phyloP scores from a whole-genome alignment of 352 stramenopile species.

The Phytopythium delawarense region DNA sequence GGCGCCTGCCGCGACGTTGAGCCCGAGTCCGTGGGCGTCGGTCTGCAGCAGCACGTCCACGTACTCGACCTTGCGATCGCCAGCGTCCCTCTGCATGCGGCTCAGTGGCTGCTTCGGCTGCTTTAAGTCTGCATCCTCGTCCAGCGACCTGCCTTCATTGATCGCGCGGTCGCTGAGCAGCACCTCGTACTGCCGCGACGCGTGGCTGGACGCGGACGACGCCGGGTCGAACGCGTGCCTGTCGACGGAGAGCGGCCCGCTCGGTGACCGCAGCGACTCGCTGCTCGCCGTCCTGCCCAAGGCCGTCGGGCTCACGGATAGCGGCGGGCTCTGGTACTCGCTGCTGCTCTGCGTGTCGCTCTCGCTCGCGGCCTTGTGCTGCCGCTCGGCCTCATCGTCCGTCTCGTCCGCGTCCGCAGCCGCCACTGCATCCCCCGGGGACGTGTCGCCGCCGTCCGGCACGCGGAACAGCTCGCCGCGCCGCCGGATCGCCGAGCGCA shows the following conservation, averaged over 20 bases:
- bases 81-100: background rate
- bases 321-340: background rate
- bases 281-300: background rate
- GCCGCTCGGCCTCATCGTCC: background rate
- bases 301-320: background rate
- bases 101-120: background rate
- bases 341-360: constrained; percentile 8
- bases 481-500: constrained; percentile 27
- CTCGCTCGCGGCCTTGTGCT: constrained; percentile 1
- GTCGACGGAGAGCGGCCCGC: background rate
- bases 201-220: background rate
- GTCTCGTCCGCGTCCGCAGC: background rate
- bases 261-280: background rate
- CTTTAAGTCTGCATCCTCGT: background rate
- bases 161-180: background rate
- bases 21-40: constrained; percentile 37
- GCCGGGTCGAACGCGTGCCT: background rate
- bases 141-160: background rate
- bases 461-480: constrained; percentile 1
- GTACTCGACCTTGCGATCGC: background rate
- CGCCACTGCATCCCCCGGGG: background rate
- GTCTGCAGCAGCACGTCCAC: constrained; percentile 48
- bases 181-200: background rate
- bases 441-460: background rate
- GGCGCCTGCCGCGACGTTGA: constrained; percentile 25